A percentile compares a stretch with the other conserved stretches of the same genome.
Conservation (phyloP, 257 asterid species). For the Oldenlandia corymbosa region DNA sequence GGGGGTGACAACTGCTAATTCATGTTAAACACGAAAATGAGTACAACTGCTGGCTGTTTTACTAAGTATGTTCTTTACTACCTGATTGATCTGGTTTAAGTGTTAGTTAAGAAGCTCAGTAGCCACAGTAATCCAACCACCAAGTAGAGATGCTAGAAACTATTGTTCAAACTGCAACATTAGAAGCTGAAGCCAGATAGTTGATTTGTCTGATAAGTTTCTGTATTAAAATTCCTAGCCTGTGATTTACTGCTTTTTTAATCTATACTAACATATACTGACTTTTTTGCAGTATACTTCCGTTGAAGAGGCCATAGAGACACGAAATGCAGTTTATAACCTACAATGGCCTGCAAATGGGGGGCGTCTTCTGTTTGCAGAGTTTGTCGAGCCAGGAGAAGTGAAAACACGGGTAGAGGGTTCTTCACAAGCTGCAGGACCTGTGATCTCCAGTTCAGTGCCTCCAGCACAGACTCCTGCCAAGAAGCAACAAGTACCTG, state of each 20-base stretch:
- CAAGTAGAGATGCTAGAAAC: too few relatives aligned
- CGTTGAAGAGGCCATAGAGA: constrained; percentile 31
- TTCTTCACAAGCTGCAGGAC: constrained; percentile 12
- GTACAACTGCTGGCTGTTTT: too few relatives aligned
- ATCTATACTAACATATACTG: background rate
- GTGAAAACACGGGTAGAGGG: constrained; percentile 23
- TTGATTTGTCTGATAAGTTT: background rate
- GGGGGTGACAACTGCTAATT: too few relatives aligned
- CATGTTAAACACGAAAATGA: too few relatives aligned
- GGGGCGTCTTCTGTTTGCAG: constrained; percentile 35
- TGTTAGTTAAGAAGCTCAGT: too few relatives aligned
- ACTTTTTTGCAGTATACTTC: constrained; percentile 25
- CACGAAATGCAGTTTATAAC: constrained; percentile 32
- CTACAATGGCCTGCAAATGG: constrained; percentile 37
- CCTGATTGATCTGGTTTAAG: too few relatives aligned
- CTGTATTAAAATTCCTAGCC: background rate
- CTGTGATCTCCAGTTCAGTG: constrained; percentile 6
- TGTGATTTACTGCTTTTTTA: background rate
- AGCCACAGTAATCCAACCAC: too few relatives aligned
- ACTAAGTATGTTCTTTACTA: too few relatives aligned
- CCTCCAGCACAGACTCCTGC: constrained; percentile 11
- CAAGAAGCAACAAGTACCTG: constrained; percentile 14
- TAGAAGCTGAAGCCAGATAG: too few relatives aligned
- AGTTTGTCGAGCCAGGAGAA: constrained; percentile 35
- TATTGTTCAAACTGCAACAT: too few relatives aligned